These are phyloP conservation scores for Kluyveromyces dobzhanskii DNA, from an alignment of 805 yeast species.

Conservation along the genomic window DNA sequence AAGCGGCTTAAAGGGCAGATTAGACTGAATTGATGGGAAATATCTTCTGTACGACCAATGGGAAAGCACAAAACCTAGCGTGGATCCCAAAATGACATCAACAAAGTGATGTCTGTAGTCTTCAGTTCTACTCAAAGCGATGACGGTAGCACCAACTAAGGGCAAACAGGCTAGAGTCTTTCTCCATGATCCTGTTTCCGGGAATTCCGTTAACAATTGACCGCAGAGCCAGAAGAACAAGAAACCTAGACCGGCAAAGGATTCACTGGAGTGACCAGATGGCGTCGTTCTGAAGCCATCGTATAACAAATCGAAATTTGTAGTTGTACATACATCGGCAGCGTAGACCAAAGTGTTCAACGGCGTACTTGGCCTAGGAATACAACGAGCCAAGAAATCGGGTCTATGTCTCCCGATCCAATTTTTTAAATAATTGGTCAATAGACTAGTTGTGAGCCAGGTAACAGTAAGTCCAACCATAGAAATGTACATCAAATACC, in stretches of 20 bases:
- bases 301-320: conserved; percentile 33
- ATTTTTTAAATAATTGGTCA: conserved; percentile 70
- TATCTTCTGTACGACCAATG: conserved; percentile 32
- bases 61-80: conserved; percentile 57
- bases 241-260: conserved; percentile 62
- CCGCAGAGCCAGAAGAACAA: conserved; percentile 59
- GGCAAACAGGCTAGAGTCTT: conserved; percentile 47
- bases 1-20: conserved; percentile 32
- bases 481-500: conserved; percentile 56
- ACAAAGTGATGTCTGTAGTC: conserved; percentile 92
- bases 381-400: conserved; percentile 81
- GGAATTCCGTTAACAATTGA: conserved; percentile 45
- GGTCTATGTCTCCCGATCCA: conserved; percentile 90
- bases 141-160: conserved; percentile 55
- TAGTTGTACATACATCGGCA: conserved; percentile 56
- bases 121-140: conserved; percentile 80
- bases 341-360: conserved; percentile 47
- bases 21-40: conserved; percentile 32
- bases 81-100: conserved; percentile 69
- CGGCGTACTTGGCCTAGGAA: conserved; percentile 56
- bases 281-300: conserved; percentile 83
- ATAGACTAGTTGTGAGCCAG: conserved; percentile 47
- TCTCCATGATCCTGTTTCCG: conserved; percentile 56
- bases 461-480: conserved; percentile 58
- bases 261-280: conserved; percentile 68